Evolutionary conservation across 1,284 basidiomycete genomes (phyloP), one percentile per base, ranked within the genome.

Genomic region (Agaricales sp.): DNA sequence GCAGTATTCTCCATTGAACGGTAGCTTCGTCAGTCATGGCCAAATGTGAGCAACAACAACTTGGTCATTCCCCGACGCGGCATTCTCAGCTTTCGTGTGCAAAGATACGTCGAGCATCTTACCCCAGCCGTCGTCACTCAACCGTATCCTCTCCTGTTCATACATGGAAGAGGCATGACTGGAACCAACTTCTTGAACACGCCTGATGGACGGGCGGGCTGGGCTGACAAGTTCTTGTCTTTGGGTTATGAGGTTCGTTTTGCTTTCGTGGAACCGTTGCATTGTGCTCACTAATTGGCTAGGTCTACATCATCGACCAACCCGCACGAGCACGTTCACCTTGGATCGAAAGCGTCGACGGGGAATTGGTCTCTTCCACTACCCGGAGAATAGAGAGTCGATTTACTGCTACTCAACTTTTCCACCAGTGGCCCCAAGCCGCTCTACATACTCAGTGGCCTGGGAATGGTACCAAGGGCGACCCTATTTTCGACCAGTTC

Each of bases 251-350:
- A 75, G 59, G 69, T 70, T 49, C 46, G 51, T 50, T 14, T 3
- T 18, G 18, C 6, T 4, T 14, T 21, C 56, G 25, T 51, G 55
- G 39, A 52, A 54, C 8, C 52, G 50, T 38, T 47, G 37, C 44
- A n/a, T 46, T 20, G 30, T 16, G 21, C 39, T 43, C 21, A 43
- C 30, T 37, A 11, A 24, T 45, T 13, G 20, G 8, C 24, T 16
- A 76, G 75, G 53, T 77, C 3, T 77, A 72, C 52, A 62, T 77
- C 19, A 61, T 75, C n/a, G 75, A 76, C 51, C 73, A 76, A 53
- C 69, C 74, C 1, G 63, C 70, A 3, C 65, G 75, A 14, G 74
- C 63, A 16, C 66, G 74, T 20, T 77, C 75, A 46, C 57, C 69
- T 0, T 77, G 69, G 68, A 71, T 73, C 45, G 53, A 65, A 41